A percentile compares a stretch with the other conserved stretches of the same genome.
Conservation (phyloP, 192 early-diverging fungal species). For the Backusella parvicylindrica region DNA sequence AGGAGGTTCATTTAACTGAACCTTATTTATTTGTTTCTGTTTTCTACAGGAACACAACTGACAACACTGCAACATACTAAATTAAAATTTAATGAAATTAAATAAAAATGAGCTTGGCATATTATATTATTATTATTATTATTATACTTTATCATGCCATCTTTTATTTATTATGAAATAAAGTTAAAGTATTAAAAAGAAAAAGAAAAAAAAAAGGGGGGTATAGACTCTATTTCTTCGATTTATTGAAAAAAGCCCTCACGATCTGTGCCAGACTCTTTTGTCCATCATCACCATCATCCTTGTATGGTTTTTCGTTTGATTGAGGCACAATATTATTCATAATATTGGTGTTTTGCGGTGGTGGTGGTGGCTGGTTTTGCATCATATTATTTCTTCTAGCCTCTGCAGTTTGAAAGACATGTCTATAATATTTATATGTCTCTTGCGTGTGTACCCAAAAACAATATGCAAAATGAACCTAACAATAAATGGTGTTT, state of each 20-base stretch:
- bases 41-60: neutral
- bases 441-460: slow-evolving; percentile 17
- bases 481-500: neutral
- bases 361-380: neutral
- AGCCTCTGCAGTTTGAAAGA: neutral
- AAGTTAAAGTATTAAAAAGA: neutral
- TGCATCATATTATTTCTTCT: neutral
- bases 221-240: neutral
- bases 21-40: neutral
- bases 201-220: neutral
- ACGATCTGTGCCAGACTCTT: slow-evolving; percentile 9
- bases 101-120: neutral
- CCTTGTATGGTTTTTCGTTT: neutral
- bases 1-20: neutral
- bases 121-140: no score
- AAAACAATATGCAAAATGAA: slow-evolving; percentile 20
- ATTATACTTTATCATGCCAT: neutral
- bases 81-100: neutral
- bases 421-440: neutral
- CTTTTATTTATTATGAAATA: neutral
- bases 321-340: neutral
- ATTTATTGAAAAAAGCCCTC: neutral
- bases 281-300: neutral
- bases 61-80: no score
- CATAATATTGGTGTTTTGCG: neutral